Base-by-base conservation (phyloP, 2,329 filamentous ascomycete genomes). In the Diaporthe nobilis region DNA sequence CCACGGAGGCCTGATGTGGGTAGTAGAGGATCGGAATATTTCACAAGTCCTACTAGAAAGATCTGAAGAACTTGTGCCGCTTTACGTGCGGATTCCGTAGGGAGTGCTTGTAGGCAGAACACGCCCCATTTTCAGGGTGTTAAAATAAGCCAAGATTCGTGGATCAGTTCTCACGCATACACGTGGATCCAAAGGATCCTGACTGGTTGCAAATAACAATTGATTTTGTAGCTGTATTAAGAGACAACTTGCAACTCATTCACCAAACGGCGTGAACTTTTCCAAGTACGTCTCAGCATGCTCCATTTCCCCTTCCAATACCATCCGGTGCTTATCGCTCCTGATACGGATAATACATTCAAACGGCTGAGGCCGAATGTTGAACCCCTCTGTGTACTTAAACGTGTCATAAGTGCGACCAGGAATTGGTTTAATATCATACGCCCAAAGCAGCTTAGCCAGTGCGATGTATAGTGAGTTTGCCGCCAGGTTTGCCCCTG, bases 391-490 rank as follows among this genome's bases (percentile, higher is more conserved):
- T 3, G 78, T 79, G 44, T 79, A 79, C 31, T 77, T 76, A 55
- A 79, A 77, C 9, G 75, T 78, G 42, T 80, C 78, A 71, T 79
- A 79, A 6, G 9, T 28, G 7, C 55, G 61, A 22, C 77, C 77
- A 7, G 73, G 67, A 13, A 78, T 58, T 0, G 78, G 77, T 51
- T 71, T 61, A 61, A 83, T 79, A 47, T 84, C 80, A 73, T 87
- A 88, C 0, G 84, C 87, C 88, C 88, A 90, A 1, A 90, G 77
- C 9, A 86, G 67, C 57, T 84, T 83, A 8, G 85, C 80, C 44
- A 85, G 78, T 20, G 78, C 81, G 8, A 84, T 75, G 70, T 82
- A 77, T 5, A 80, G 67, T 71, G 76, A 78, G 37, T 78, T 77
- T 6, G 73, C 47, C 3, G 79, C 79, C 31, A 80, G 71, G 34